phyloP scores from a whole-genome alignment of 192 early-diverging fungal species.

The Pecoramyces ruminantium region DNA sequence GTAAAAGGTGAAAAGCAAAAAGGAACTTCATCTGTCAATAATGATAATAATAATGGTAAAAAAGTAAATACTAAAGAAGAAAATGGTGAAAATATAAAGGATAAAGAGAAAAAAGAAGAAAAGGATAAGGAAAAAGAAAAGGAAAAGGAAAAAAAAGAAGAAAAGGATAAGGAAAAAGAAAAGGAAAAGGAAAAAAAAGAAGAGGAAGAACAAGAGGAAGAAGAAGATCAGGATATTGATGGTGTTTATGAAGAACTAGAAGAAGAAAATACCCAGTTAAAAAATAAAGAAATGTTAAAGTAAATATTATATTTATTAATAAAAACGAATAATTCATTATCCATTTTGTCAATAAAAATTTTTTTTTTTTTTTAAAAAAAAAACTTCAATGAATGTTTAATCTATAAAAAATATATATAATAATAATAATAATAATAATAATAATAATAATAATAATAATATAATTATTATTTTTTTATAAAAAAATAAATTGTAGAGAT shows the following conservation, averaged over 20 bases:
- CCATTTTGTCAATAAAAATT: too few relatives aligned
- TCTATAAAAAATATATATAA: too few relatives aligned
- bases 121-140: too few relatives aligned
- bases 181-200: background rate
- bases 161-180: background rate
- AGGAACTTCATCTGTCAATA: background rate
- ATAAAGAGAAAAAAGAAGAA: background rate
- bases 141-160: too few relatives aligned
- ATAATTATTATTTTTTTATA: too few relatives aligned
- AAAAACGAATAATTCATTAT: too few relatives aligned
- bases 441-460: too few relatives aligned
- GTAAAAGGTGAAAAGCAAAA: background rate
- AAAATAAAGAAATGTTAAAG: background rate
- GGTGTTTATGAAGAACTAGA: background rate
- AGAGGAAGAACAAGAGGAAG: background rate
- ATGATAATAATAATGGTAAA: too few relatives aligned
- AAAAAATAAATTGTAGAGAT: conserved; percentile 27
- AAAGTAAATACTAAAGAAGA: too few relatives aligned
- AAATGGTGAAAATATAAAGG: too few relatives aligned
- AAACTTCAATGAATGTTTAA: too few relatives aligned
- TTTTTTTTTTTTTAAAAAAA: background rate
- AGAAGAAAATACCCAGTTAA: background rate
- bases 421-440: too few relatives aligned
- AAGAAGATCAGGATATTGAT: background rate
- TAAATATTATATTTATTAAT: background rate